Base-by-base conservation (phyloP, 192 early-diverging fungal genomes). In the Podila minutissima region DNA sequence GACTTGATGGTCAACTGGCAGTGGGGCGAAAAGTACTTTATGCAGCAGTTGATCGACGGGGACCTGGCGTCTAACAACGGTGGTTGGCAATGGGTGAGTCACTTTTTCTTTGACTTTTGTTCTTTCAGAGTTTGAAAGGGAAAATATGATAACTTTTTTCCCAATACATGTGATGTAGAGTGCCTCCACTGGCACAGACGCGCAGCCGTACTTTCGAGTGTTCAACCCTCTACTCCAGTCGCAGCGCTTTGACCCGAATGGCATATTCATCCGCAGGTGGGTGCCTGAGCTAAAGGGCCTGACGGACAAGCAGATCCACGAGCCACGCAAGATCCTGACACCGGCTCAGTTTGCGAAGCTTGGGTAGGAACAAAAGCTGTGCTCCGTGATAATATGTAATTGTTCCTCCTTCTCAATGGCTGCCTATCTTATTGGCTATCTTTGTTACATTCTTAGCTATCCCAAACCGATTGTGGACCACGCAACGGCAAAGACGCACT, bases 11-110 rank as follows among this genome's bases (percentile, higher is more conserved):
- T 93, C 72, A 86, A 92, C 75, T 94, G 93, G 93, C 77, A 74
- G 46, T 11, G 62, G 32, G 93, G 93, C 24, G 93, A 94, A 72
- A 70, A 75, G 35, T 90, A 83, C 61, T 93, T 94, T 69, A 89
- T 89, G 84, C 66, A 74, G 9, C 33, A 77, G 65, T 65, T 92
- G 50, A 88, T 94, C 53, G 93, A 94, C 72, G 90, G 91, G 26
- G 93, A 94, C 70, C 87, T 91, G 10, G 86, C 91, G 2, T 82
- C 74, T 59, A 94, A 92, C 84, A 94, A 94, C 64, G 92, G 92
- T 11, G 91, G 92, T 20, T 93, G 91, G 90, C 90, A 91, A 63
- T 92, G 88, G 89, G 77, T 83, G 73, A 50, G 31, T 33, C 24
- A 0, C 15, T 37, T 26, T 17, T 20, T 33, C 15, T 29, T 66